Evolutionary conservation across 2,329 filamentous ascomycete species (phyloP), one percentile per base, ranked within the genome.

Genomic region (Pseudocercospora eumusae): DNA sequence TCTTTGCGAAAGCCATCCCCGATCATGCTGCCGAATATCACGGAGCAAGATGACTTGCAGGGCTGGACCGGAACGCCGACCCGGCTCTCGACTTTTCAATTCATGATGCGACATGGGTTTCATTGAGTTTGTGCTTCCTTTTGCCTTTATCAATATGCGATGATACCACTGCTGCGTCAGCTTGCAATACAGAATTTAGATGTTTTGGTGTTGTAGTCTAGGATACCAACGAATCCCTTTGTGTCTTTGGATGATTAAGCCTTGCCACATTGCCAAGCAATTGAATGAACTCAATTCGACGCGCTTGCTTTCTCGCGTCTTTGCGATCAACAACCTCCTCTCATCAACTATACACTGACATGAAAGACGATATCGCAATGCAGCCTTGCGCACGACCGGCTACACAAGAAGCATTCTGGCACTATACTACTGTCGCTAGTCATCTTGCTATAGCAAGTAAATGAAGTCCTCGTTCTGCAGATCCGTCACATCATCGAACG

Each of bases 401-500:
- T 11, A 33, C 11, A 4, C 31, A 15, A 18, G 8, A 15, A 4
- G 15, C n/a, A n/a, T 40, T 23, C 44, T 47, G 20, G 18, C 21
- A 47, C 44, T 47, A 47, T 23, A 47, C 44, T 47, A 47, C 44
- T 47, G 44, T 47, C 44, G 44, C 44, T 47, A 47, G 23, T 3
- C 13, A 15, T 23, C 44, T 25, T 47, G 44, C 64, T 65, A 82
- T 56, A 78, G 85, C 2, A 87, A 79, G 73, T 84, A 88, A 6
- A 87, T 79, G 68, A 88, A 88, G 63, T 88, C 85, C 68, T 88
- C 85, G 64, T 88, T 88, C 73, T 83, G 77, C 68, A 84, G 73
- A 70, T 88, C 85, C 15, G 84, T 87, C 18, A 83, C 73, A 70
- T 89, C 86, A 55, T 83, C 81, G 68, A 85, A 84, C 1, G 82